These are phyloP conservation scores for Solanum neorickii DNA, from an alignment of 257 asterid genomes.

Conservation along the genomic window DNA sequence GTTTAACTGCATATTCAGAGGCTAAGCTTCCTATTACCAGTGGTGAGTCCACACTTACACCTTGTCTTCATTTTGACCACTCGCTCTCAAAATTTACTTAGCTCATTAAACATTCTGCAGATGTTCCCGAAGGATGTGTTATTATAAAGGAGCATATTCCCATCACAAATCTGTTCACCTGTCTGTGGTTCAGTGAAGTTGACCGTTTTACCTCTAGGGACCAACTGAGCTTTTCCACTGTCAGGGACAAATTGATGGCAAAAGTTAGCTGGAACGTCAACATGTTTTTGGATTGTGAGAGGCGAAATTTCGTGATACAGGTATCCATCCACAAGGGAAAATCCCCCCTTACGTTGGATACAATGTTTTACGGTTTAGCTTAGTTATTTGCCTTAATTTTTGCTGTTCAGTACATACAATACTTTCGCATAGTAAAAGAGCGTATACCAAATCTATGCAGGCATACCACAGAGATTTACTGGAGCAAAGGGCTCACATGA, in stretches of 20 bases:
- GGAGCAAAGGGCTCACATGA: conserved; percentile 60
- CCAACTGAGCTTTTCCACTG: conserved; percentile 93
- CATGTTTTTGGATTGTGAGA: conserved; percentile 94
- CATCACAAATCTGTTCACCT: conserved; percentile 82
- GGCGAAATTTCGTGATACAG: conserved; percentile 89
- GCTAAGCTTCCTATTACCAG: conserved; percentile 94
- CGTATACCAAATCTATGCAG: conserved; percentile 25
- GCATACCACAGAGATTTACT: conserved; percentile 80
- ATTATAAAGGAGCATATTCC: conserved; percentile 82
- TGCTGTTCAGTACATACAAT: background rate
- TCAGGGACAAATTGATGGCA: conserved; percentile 68
- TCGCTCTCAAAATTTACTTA: background rate
- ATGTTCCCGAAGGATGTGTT: conserved; percentile 98
- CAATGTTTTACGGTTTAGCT: background rate
- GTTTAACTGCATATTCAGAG: conserved; percentile 69
- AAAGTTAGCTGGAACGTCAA: conserved; percentile 58
- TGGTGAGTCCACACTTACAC: conserved; percentile 30
- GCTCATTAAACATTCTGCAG: conserved; percentile 35
- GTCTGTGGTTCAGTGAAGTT: conserved; percentile 97
- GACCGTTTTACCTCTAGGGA: conserved; percentile 94
- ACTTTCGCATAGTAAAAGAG: background rate
- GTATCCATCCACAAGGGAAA: conserved; percentile 14
- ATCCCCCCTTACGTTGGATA: background rate
- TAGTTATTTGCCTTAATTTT: background rate
- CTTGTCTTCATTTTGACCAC: background rate